Evolutionary conservation across 73 alveolate species (phyloP).

Genomic region (Loxodes magnus): DNA sequence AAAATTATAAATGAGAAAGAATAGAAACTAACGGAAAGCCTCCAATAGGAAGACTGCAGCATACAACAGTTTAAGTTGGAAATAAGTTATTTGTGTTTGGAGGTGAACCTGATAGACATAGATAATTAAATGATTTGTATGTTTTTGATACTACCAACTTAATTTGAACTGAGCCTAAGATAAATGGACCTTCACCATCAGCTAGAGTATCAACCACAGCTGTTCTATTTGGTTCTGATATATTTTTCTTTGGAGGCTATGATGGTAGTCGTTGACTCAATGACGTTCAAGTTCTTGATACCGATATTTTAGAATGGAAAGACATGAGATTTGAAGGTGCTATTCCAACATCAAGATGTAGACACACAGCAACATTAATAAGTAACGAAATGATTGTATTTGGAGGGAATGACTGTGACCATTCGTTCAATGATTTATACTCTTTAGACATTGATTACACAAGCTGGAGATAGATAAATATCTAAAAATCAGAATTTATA

Average conservation of each 20-base stretch:
- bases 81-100: conserved; percentile 54
- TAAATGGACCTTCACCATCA: conserved; percentile 35
- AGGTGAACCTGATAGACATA: conserved; percentile 65
- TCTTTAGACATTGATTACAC: conserved; percentile 16
- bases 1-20: conserved; percentile 25
- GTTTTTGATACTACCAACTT: conserved; percentile 35
- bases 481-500: conserved; percentile 40
- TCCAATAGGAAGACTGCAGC: conserved; percentile 67
- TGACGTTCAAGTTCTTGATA: conserved; percentile 52
- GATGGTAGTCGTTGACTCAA: conserved; percentile 69
- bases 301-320: conserved; percentile 17
- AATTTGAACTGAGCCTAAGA: conserved; percentile 15
- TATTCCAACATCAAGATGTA: not conserved
- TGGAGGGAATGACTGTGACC: not conserved
- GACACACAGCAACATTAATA: not conserved
- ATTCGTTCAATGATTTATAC: not conserved
- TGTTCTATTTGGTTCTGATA: conserved; percentile 44
- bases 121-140: conserved; percentile 54
- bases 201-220: conserved; percentile 73
- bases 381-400: not conserved
- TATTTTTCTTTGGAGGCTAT: conserved; percentile 72
- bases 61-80: conserved; percentile 44
- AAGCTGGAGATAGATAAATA: conserved; percentile 8
- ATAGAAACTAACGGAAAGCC: conserved; percentile 40
- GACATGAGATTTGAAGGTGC: conserved; percentile 14